Evolutionary conservation across 768 basidiomycete species (phyloP).

Genomic region (Suillus hirtellus): DNA sequence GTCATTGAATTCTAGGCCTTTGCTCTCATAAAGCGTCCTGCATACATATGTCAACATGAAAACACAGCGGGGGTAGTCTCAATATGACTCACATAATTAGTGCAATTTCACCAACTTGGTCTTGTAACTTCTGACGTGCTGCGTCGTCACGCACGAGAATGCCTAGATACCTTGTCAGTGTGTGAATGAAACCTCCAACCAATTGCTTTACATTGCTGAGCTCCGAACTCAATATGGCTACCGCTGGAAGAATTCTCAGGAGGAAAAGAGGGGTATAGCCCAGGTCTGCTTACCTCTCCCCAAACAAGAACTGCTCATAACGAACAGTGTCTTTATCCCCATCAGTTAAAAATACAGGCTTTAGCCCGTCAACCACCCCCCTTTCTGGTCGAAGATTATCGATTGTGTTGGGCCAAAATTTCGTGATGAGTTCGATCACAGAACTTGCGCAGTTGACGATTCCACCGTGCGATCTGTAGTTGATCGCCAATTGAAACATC

Average conservation of each 20-base stretch:
- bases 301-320: constrained; percentile 61
- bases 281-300: constrained; percentile 38
- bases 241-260: constrained; percentile 36
- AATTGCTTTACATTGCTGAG: constrained; percentile 55
- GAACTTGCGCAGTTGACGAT: constrained; percentile 73
- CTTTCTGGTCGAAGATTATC: constrained; percentile 57
- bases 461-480: constrained; percentile 73
- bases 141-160: constrained; percentile 66
- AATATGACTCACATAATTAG: constrained; percentile 50
- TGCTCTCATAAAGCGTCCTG: constrained; percentile 36
- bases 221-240: constrained; percentile 57
- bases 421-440: constrained; percentile 59
- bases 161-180: constrained; percentile 37
- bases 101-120: constrained; percentile 59
- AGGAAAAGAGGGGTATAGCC: background rate
- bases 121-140: constrained; percentile 46
- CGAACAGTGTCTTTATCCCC: constrained; percentile 43
- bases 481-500: constrained; percentile 59
- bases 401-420: constrained; percentile 65
- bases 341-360: constrained; percentile 58
- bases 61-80: background rate
- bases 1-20: constrained; percentile 29
- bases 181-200: background rate
- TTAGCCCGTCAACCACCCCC: constrained; percentile 52
- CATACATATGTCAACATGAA: background rate